Evolutionary conservation across 371 early-diverging fungal species (phyloP).

Genomic region (Entomophthora muscae): DNA sequence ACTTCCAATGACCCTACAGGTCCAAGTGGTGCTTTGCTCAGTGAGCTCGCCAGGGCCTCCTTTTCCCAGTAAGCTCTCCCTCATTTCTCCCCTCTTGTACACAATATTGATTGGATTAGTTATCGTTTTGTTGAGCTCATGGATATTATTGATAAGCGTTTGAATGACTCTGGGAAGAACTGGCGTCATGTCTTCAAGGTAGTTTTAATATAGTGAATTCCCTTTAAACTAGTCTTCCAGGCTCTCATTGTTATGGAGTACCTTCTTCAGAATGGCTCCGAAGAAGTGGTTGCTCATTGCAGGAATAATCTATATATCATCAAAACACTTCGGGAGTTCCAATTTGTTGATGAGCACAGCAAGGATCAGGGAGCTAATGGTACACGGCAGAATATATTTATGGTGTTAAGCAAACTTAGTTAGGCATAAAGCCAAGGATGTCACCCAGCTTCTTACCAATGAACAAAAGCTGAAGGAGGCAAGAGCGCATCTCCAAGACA

Average conservation of each 20-base stretch:
- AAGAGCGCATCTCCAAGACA: slow-evolving; percentile 41
- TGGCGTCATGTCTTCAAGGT: slow-evolving; percentile 98
- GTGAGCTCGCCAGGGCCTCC: slow-evolving; percentile 74
- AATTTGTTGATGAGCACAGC: slow-evolving; percentile 80
- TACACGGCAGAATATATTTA: slow-evolving; percentile 12
- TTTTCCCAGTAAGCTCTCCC: slow-evolving; percentile 52
- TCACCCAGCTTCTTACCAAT: slow-evolving; percentile 64
- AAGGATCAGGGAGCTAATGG: slow-evolving; percentile 78
- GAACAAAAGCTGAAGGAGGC: slow-evolving; percentile 59
- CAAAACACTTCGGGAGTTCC: slow-evolving; percentile 90
- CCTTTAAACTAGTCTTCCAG: slow-evolving; percentile 13
- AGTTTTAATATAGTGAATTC: slow-evolving; percentile 8
- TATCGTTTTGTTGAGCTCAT: slow-evolving; percentile 85
- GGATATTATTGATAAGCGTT: slow-evolving; percentile 90
- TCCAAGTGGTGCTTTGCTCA: slow-evolving; percentile 72
- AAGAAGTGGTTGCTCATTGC: slow-evolving; percentile 70
- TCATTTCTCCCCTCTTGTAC: background rate
- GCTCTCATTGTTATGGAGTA: slow-evolving; percentile 45
- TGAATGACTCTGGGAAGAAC: slow-evolving; percentile 93
- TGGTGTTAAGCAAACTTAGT: slow-evolving; percentile 43
- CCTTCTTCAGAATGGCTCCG: slow-evolving; percentile 65
- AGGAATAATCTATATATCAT: slow-evolving; percentile 80
- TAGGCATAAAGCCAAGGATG: slow-evolving; percentile 82
- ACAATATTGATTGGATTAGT: slow-evolving; percentile 24
- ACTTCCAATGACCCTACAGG: slow-evolving; percentile 85